Base-by-base conservation (phyloP, 139 green algal species). In the Coccomyxa sp. region DNA sequence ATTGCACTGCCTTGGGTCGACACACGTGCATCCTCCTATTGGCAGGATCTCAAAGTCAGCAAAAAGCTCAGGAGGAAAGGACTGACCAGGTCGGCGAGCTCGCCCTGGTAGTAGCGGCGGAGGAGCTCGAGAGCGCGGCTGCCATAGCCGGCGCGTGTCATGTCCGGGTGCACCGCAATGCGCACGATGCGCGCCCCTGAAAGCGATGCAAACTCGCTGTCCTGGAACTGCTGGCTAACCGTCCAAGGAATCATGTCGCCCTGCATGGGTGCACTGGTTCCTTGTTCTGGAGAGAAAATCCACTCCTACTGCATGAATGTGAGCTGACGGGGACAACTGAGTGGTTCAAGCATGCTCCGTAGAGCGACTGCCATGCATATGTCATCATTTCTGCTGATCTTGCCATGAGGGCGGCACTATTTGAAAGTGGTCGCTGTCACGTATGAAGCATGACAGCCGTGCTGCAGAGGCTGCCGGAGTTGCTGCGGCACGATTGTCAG, bases 181-280 rank as follows among this genome's bases (percentile, higher is more conserved):
- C 97, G 93, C 76, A 99, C 96, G 18, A 99, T 92, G 45, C 97
- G 89, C 13, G 94, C 97, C 31, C 96, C 97, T 10, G 88, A 95
- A 38, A 99, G 93, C 1, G 74, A 76, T 0, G 97, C 94, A 87
- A 99, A 99, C 68, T 97, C 95, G 7, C 89, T 67, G 88, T 99
- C 97, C 91, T 97, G 93, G 88, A 95, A 99, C 89, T 99, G 96
- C 93, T 98, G 93, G 14, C 91, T 91, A 30, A 99, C 85, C 18
- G 95, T 99, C 96, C 96, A 99, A n/a, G 97, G 97, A 67, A 99
- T 96, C 17, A 99, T 89, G 89, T 99, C 97, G 31, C 97, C 97
- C 82, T 93, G 89, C 81, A 87, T 16, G 13, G 1, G 45, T n/a
- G 31, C 75, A 79, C 16, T 7, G 3, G 38, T 51, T 7, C 7